Conservation (phyloP, 768 basidiomycete genomes). For the Psilocybe tampanensis region DNA sequence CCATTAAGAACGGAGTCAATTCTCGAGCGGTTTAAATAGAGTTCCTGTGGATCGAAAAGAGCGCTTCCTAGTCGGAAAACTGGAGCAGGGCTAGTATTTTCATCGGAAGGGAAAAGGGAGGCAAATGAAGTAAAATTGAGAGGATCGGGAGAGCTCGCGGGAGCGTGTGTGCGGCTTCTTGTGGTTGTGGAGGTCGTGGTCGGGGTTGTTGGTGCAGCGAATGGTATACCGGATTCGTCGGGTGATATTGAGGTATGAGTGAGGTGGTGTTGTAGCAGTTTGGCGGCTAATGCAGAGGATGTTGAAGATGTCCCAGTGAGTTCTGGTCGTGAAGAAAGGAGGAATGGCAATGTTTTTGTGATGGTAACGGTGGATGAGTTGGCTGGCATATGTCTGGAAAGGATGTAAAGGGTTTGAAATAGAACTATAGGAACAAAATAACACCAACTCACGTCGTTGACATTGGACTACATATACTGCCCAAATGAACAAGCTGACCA, state of each 20-base stretch:
- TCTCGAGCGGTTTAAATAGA: constrained; percentile 48
- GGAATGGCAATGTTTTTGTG: constrained; percentile 42
- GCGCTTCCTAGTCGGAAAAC: constrained; percentile 89
- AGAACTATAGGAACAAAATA: neutral
- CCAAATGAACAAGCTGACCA: constrained; percentile 75
- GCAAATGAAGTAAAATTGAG: constrained; percentile 83
- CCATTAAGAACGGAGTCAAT: constrained; percentile 12
- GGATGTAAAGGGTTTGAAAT: neutral
- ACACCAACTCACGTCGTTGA: constrained; percentile 49
- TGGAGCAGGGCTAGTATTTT: constrained; percentile 72
- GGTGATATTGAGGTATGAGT: constrained; percentile 68
- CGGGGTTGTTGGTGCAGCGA: constrained; percentile 59
- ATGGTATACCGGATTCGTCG: constrained; percentile 73
- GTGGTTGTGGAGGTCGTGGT: constrained; percentile 26
- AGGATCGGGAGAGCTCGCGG: constrained; percentile 31
- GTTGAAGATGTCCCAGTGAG: constrained; percentile 19
- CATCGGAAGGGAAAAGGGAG: constrained; percentile 67
- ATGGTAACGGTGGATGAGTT: constrained; percentile 63
- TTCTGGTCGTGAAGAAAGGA: constrained; percentile 20
- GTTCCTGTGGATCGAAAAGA: constrained; percentile 84
- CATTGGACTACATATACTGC: constrained; percentile 66
- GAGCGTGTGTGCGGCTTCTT: constrained; percentile 12
- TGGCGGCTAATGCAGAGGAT: constrained; percentile 46
- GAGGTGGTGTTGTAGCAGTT: constrained; percentile 78
- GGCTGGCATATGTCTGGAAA: constrained; percentile 51